phyloP scores from a whole-genome alignment of 2,329 filamentous ascomycete species.

The Fusarium buharicum region DNA sequence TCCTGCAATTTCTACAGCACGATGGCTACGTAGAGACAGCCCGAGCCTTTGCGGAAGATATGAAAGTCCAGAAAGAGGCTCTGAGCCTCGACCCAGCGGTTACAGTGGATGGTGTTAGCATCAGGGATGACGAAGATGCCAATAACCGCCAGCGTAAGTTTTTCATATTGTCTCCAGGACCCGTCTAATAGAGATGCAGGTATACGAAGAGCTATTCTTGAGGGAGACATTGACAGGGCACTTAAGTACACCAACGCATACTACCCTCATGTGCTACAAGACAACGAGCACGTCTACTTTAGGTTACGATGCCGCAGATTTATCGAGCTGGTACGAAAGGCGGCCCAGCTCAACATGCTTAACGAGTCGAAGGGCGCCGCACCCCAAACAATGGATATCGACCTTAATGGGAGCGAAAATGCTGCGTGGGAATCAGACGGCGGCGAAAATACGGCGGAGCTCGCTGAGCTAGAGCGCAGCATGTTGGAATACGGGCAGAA shows the following conservation, averaged over 20 bases:
- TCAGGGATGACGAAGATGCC: conserved; percentile 86
- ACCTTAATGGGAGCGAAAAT: conserved; percentile 59
- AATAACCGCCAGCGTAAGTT: conserved; percentile 82
- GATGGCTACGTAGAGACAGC: conserved; percentile 97
- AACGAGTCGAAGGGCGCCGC: conserved; percentile 56
- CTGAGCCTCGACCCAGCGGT: conserved; percentile 68
- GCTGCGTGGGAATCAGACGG: conserved; percentile 62
- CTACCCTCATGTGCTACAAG: conserved; percentile 82
- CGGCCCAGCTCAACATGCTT: conserved; percentile 70
- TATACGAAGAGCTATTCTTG: conserved; percentile 86
- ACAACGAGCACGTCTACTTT: conserved; percentile 88
- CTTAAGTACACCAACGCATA: conserved; percentile 81
- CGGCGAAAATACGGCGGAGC: conserved; percentile 47
- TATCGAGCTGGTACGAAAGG: conserved; percentile 88
- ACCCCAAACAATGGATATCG: conserved; percentile 66
- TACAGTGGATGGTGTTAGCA: conserved; percentile 68
- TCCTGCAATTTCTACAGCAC: conserved; percentile 88
- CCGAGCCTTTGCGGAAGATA: conserved; percentile 84
- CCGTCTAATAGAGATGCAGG: conserved; percentile 60
- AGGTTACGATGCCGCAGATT: conserved; percentile 90
- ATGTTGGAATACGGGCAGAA: conserved; percentile 83
- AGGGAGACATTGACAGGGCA: conserved; percentile 91
- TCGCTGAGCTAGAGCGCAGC: conserved; percentile 67
- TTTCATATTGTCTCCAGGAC: background rate
- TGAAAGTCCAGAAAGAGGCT: conserved; percentile 76